A percentile compares a stretch with the other conserved stretches of the same genome.
Evolutionary conservation across 2,329 filamentous ascomycete genomes (phyloP).

Genomic region (Stagonosporopsis rhizophila): DNA sequence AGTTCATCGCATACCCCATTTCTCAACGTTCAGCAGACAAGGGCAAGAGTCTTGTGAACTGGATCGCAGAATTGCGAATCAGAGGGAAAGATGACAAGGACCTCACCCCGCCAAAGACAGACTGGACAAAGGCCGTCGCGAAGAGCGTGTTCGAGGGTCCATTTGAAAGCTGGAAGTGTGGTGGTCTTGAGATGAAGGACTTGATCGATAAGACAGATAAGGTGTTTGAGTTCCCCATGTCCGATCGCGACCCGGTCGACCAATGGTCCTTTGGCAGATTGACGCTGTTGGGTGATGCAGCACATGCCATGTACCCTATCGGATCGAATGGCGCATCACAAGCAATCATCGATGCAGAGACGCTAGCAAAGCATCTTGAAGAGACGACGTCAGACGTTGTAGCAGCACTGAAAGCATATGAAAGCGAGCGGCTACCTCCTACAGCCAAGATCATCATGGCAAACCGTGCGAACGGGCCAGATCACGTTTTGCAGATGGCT

Average conservation of each 20-base stretch:
- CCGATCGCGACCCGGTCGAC: conserved; percentile 53
- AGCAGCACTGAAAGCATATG: conserved; percentile 49
- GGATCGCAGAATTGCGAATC: conserved; percentile 56
- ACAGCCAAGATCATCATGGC: conserved; percentile 57
- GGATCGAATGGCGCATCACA: conserved; percentile 55
- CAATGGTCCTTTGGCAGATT: conserved; percentile 48
- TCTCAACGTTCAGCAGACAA: conserved; percentile 45
- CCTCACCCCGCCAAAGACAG: conserved; percentile 53
- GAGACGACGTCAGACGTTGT: conserved; percentile 34
- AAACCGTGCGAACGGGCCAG: conserved; percentile 56
- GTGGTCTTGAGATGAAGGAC: conserved; percentile 53
- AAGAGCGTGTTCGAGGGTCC: conserved; percentile 51
- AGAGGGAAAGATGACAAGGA: conserved; percentile 53
- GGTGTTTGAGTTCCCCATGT: conserved; percentile 58
- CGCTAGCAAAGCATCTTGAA: conserved; percentile 46
- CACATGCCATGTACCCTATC: conserved; percentile 54
- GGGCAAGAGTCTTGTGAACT: conserved; percentile 54
- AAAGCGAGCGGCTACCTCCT: conserved; percentile 50
- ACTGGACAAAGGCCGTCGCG: conserved; percentile 54
- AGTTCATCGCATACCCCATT: conserved; percentile 58
- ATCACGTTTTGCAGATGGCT: conserved; percentile 56
- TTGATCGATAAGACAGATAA: conserved; percentile 53
- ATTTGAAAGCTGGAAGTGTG: conserved; percentile 54
- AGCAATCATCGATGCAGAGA: conserved; percentile 55
- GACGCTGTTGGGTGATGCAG: conserved; percentile 53